Conservation (phyloP, 225 moss, liverwort and hornwort genomes). For the Sphagnum tenellum region DNA sequence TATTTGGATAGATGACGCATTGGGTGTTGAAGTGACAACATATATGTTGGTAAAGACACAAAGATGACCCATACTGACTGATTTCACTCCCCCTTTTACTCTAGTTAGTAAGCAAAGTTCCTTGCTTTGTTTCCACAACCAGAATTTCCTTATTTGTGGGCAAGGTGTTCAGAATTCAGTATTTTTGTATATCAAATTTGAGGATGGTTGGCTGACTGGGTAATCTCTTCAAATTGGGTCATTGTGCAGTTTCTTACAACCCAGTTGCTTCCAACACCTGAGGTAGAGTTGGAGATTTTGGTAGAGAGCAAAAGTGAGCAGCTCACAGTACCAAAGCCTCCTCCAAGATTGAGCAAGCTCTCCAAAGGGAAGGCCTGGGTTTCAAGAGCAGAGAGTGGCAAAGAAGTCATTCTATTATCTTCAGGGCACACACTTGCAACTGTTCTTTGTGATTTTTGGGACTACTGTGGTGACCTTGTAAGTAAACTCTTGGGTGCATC, state of each 20-base stretch:
- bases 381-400: constrained; percentile 62
- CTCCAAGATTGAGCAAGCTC: constrained; percentile 64
- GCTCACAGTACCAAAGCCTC: constrained; percentile 57
- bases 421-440: constrained; percentile 57
- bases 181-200: too few relatives aligned
- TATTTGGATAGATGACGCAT: too few relatives aligned
- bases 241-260: constrained; percentile 61
- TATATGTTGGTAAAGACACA: too few relatives aligned
- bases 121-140: too few relatives aligned
- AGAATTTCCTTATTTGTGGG: too few relatives aligned
- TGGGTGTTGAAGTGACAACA: too few relatives aligned
- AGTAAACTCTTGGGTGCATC: constrained; percentile 9
- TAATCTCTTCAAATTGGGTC: too few relatives aligned
- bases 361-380: constrained; percentile 80
- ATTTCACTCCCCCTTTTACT: too few relatives aligned
- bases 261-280: constrained; percentile 54
- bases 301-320: constrained; percentile 85
- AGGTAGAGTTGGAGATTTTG: constrained; percentile 79
- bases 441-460: constrained; percentile 72
- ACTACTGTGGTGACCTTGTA: constrained; percentile 80
- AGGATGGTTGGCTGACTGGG: too few relatives aligned
- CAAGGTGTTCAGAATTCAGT: too few relatives aligned
- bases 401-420: constrained; percentile 73
- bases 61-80: too few relatives aligned
- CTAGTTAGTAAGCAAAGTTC: too few relatives aligned